Evolutionary conservation across 768 basidiomycete genomes (phyloP).

Genomic region (Mycena filopes): DNA sequence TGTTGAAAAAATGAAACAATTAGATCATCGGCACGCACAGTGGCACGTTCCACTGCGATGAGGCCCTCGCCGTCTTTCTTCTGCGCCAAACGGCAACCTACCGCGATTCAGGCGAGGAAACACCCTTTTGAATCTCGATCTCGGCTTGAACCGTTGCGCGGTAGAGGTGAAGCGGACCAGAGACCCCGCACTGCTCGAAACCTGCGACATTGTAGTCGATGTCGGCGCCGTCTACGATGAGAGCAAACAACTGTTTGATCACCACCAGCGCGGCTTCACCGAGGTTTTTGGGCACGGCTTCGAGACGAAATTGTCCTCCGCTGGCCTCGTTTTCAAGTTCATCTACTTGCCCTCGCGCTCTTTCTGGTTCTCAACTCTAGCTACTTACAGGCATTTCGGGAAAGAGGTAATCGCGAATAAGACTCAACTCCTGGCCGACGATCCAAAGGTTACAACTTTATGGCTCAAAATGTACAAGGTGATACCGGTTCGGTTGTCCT

Average conservation of each 20-base stretch:
- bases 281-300: conserved; percentile 92
- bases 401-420: conserved; percentile 81
- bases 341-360: conserved; percentile 34
- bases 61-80: conserved; percentile 93
- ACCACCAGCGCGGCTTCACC: conserved; percentile 94
- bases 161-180: conserved; percentile 77
- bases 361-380: background rate
- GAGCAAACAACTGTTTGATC: conserved; percentile 84
- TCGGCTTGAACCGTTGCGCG: conserved; percentile 12
- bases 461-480: conserved; percentile 94
- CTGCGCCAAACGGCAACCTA: conserved; percentile 82
- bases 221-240: conserved; percentile 94
- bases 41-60: conserved; percentile 97
- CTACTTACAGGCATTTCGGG: conserved; percentile 87
- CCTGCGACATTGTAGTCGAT: conserved; percentile 95
- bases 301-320: conserved; percentile 89
- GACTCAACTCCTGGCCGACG: conserved; percentile 58
- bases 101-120: conserved; percentile 71
- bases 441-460: conserved; percentile 74
- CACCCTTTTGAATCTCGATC: background rate
- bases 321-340: conserved; percentile 96
- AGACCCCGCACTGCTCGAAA: conserved; percentile 74
- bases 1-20: conserved; percentile 16
- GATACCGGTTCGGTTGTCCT: conserved; percentile 39
- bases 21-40: conserved; percentile 94